Conservation (phyloP, 2,329 filamentous ascomycete genomes). For the Passalora sequoiae region DNA sequence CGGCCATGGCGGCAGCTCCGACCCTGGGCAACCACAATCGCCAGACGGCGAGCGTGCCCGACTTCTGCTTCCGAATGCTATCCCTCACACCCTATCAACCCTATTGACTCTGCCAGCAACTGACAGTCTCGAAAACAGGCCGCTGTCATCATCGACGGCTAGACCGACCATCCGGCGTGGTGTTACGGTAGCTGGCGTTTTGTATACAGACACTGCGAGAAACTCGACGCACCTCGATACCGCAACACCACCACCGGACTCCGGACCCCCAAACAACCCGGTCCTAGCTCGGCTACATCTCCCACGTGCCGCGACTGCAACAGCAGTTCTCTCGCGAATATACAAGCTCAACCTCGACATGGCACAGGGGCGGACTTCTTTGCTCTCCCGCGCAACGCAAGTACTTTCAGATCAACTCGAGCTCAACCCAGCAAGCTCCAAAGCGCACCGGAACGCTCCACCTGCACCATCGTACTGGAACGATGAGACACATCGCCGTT, state of each 20-base stretch:
- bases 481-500: constrained; percentile 20
- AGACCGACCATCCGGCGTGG: constrained; percentile 4
- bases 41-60: constrained; percentile 1
- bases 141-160: constrained; percentile 17
- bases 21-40: background rate
- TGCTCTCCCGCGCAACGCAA: constrained; percentile 23
- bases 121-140: constrained; percentile 14
- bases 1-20: background rate
- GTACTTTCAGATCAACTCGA: constrained; percentile 19
- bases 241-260: constrained; percentile 2
- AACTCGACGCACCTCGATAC: background rate
- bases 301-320: constrained; percentile 3
- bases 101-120: constrained; percentile 6
- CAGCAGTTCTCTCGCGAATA: constrained; percentile 1
- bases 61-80: constrained; percentile 1
- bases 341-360: constrained; percentile 1
- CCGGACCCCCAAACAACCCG: background rate
- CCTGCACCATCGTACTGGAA: constrained; percentile 24
- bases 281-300: background rate
- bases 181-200: constrained; percentile 5
- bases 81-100: background rate
- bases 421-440: constrained; percentile 17
- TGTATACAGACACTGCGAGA: constrained; percentile 4
- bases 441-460: constrained; percentile 21
- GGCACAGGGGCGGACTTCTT: constrained; percentile 11